Conservation (phyloP, 2,329 filamentous ascomycete genomes). For the Claviceps purpurea region DNA sequence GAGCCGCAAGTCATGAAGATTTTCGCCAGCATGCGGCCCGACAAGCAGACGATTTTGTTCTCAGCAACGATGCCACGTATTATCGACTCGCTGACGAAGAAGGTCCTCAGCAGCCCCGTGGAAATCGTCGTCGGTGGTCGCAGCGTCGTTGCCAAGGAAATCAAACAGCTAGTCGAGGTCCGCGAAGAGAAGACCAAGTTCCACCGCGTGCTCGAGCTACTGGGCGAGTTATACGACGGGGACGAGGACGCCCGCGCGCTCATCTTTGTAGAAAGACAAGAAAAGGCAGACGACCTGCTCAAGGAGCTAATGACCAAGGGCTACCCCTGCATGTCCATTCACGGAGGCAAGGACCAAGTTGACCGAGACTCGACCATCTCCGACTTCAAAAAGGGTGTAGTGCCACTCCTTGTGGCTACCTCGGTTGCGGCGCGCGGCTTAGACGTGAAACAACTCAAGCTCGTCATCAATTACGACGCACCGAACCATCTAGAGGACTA, state of each 20-base stretch:
- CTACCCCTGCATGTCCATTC: conserved; percentile 85
- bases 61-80: conserved; percentile 92
- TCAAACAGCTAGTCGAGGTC: conserved; percentile 86
- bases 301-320: conserved; percentile 71
- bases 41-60: conserved; percentile 88
- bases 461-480: conserved; percentile 91
- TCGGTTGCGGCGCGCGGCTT: conserved; percentile 90
- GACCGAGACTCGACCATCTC: conserved; percentile 85
- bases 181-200: conserved; percentile 76
- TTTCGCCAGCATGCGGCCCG: conserved; percentile 77
- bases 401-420: conserved; percentile 85
- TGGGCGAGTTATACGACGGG: conserved; percentile 73
- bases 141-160: conserved; percentile 78
- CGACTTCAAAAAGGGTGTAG: conserved; percentile 84
- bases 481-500: conserved; percentile 95
- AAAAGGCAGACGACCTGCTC: conserved; percentile 70
- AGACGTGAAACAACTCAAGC: conserved; percentile 89
- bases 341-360: conserved; percentile 86
- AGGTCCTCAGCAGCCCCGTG: conserved; percentile 71
- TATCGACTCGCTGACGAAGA: conserved; percentile 82
- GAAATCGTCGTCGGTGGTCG: conserved; percentile 87
- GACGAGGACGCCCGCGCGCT: conserved; percentile 84
- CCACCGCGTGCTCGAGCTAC: conserved; percentile 64
- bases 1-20: conserved; percentile 98
- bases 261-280: conserved; percentile 86